A percentile compares a stretch with the other conserved stretches of the same genome.
Evolutionary conservation across 2,329 filamentous ascomycete genomes (phyloP).

Genomic region (Sclerotiophoma versabilis): DNA sequence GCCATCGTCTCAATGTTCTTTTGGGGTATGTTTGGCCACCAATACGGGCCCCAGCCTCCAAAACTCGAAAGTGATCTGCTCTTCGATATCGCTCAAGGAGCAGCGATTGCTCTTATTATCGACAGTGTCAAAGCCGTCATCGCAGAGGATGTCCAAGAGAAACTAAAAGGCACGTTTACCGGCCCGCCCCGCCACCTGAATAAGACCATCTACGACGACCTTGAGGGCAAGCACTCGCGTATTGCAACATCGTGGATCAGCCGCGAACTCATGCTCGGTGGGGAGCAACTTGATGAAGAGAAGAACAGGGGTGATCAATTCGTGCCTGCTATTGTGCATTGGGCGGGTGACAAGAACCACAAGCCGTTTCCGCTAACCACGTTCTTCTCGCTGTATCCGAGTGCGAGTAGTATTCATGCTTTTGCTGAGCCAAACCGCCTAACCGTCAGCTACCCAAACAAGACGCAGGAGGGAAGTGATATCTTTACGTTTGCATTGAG

Average conservation of each 20-base stretch:
- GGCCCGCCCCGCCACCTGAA: slow-evolving; percentile 5
- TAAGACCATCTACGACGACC: slow-evolving; percentile 26
- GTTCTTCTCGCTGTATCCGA: slow-evolving; percentile 42
- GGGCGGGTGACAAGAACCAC: slow-evolving; percentile 52
- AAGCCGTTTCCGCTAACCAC: slow-evolving; percentile 27
- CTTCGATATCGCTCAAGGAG: slow-evolving; percentile 14
- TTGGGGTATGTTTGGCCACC: slow-evolving; percentile 18
- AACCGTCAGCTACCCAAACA: slow-evolving; percentile 29
- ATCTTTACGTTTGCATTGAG: slow-evolving; percentile 29
- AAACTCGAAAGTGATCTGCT: slow-evolving; percentile 11
- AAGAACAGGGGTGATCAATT: slow-evolving; percentile 34
- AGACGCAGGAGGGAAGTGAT: slow-evolving; percentile 26
- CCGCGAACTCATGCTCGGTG: slow-evolving; percentile 55
- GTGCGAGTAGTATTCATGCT: slow-evolving; percentile 53
- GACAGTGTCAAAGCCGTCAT: slow-evolving; percentile 5
- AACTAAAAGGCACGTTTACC: slow-evolving; percentile 5
- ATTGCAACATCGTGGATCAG: slow-evolving; percentile 54
- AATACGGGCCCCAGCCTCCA: slow-evolving; percentile 8
- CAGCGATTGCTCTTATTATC: slow-evolving; percentile 12
- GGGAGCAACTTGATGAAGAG: slow-evolving; percentile 15
- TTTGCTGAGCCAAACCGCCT: slow-evolving; percentile 43
- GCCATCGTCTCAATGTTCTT: slow-evolving; percentile 18
- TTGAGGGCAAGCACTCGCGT: slow-evolving; percentile 30
- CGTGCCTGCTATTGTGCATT: slow-evolving; percentile 57
- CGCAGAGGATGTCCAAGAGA: neutral